A percentile compares a stretch with the other conserved stretches of the same genome.
phyloP scores from a whole-genome alignment of 805 yeast genomes.

The Metschnikowia sp. region DNA sequence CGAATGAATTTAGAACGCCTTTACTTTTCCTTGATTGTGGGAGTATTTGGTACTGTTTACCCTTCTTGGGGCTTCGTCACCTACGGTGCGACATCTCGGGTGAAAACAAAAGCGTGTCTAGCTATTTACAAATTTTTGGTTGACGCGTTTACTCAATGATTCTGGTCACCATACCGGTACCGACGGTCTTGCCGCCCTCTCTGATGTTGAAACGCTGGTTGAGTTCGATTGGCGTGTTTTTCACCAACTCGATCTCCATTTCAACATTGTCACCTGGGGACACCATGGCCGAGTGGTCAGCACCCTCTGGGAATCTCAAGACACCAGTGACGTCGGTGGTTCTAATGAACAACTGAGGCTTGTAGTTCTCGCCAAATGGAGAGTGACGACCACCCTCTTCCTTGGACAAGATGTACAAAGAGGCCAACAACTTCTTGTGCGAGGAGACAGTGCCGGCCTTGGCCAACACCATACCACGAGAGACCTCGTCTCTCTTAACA shows the following conservation, averaged over 20 bases:
- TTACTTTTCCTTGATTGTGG: no score
- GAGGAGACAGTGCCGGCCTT: constrained; percentile 91
- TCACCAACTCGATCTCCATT: constrained; percentile 86
- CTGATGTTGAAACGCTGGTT: constrained; percentile 99
- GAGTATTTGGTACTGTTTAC: no score
- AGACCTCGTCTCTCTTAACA: constrained; percentile 93
- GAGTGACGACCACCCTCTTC: constrained; percentile 99
- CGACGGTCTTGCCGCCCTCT: constrained; percentile 99
- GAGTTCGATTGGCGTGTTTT: constrained; percentile 90
- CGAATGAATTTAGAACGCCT: no score
- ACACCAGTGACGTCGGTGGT: constrained; percentile 93
- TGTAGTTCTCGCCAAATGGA: constrained; percentile 94
- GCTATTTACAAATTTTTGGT: constrained; percentile 7
- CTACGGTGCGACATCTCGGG: neutral
- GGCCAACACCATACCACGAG: constrained; percentile 96
- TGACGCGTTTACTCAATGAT: constrained; percentile 54
- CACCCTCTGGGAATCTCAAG: constrained; percentile 81
- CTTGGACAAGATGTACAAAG: constrained; percentile 86
- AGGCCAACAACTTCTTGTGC: constrained; percentile 90
- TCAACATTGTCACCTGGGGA: constrained; percentile 98
- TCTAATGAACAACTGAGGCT: constrained; percentile 96
- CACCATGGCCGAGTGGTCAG: constrained; percentile 84
- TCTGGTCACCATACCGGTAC: constrained; percentile 96
- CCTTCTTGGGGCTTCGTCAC: neutral
- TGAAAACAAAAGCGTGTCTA: neutral